These are phyloP conservation scores for Urostyla sp. DNA, from an alignment of 73 alveolate species.

Conservation along the genomic window DNA sequence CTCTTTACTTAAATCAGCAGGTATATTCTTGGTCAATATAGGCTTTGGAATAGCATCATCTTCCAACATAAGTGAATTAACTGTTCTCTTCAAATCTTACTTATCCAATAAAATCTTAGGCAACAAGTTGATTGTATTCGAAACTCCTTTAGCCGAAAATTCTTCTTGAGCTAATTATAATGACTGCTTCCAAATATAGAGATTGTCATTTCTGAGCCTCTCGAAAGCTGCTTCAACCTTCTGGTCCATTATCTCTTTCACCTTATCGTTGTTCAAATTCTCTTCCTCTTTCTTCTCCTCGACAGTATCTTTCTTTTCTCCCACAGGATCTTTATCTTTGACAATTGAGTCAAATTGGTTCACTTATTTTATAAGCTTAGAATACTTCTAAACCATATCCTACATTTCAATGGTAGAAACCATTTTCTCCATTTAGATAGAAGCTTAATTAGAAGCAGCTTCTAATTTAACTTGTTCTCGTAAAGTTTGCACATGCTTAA, in stretches of 20 bases:
- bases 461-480: neutral
- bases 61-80: constrained; percentile 15
- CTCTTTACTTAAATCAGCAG: too few relatives aligned
- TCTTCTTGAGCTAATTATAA: constrained; percentile 58
- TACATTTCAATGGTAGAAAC: constrained; percentile 9
- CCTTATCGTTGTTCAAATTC: neutral
- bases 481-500: neutral
- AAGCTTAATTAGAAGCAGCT: constrained; percentile 9
- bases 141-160: constrained; percentile 60
- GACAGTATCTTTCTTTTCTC: constrained; percentile 4
- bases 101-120: constrained; percentile 50
- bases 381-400: constrained; percentile 7
- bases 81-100: constrained; percentile 36
- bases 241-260: constrained; percentile 60
- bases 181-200: constrained; percentile 63
- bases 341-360: constrained; percentile 24
- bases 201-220: constrained; percentile 63
- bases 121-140: constrained; percentile 60
- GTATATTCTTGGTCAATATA: neutral
- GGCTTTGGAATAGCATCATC: constrained; percentile 37
- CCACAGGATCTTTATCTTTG: constrained; percentile 52
- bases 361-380: constrained; percentile 10
- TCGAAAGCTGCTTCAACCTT: constrained; percentile 67
- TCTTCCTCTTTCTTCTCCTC: constrained; percentile 30
- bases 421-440: constrained; percentile 41